Evolutionary conservation across 768 basidiomycete genomes (phyloP), one percentile per base, ranked within the genome.

Genomic region (Mrakia hoshinonis): DNA sequence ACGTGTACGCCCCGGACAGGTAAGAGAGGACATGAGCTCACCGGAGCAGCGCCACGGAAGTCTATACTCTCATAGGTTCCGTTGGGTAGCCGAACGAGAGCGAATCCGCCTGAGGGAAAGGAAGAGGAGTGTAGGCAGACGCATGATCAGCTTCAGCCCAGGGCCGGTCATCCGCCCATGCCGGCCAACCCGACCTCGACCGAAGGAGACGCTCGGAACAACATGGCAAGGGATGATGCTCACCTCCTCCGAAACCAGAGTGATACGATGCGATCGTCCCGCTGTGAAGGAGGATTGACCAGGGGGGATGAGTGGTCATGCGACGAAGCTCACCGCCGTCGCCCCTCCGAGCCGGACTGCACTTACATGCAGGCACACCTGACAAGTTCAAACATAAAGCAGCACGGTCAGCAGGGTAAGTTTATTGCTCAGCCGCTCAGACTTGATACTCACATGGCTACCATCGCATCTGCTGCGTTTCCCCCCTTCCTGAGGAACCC

Each of bases 41-140:
- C 72, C 10, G 72, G 72, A 15, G 72, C 72, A 39, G 72, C 72
- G 13, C 60, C 67, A 2, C 72, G 34, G 46, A 73, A 73, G 47
- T 73, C 72, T 13, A 73, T 48, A 22, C 39, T 47, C 62, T 73
- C 72, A 48, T 63, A 55, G 22, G 18, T 38, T 13, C 72, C 72
- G 3, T 68, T 49, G 1, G 67, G 58, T 24, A 67, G 68, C 22
- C 72, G 60, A 20, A 73, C 62, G n/a, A 73, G 61, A 34, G 72
- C 72, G 67, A 73, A 73, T 13, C 72, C 72, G 63, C 67, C 67
- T 52, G 48, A 43, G 31, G 52, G 36, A 51, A 15, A 51, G 26
- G 20, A 22, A 31, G 34, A 26, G 29, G 61, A 18, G 20, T 22
- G 49, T 7, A 29, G 38, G 22, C 36, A 43, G 22, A 64, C 13